Evolutionary conservation across 106 monocot species (phyloP).

Genomic region (Acanthochlamys bracteata): DNA sequence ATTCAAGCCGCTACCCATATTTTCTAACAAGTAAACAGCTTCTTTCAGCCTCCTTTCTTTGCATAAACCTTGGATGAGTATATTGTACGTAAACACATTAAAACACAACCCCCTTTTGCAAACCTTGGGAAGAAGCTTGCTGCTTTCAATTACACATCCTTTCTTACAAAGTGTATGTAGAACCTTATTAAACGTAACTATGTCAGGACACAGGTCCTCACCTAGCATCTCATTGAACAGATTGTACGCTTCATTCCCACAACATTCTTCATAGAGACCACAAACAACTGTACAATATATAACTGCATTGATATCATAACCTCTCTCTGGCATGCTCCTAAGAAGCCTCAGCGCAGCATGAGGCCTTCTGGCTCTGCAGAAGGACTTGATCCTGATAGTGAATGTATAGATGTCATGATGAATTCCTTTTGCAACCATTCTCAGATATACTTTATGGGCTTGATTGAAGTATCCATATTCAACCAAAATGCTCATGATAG

Average conservation of each 20-base stretch:
- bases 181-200: conserved; percentile 73
- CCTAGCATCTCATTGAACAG: conserved; percentile 83
- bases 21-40: conserved; percentile 41
- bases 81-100: conserved; percentile 73
- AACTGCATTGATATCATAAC: conserved; percentile 42
- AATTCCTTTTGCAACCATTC: conserved; percentile 63
- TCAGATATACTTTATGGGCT: conserved; percentile 85
- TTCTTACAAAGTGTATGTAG: conserved; percentile 62
- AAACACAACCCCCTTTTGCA: conserved; percentile 50
- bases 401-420: conserved; percentile 64
- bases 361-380: conserved; percentile 67
- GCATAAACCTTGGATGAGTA: conserved; percentile 75
- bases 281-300: conserved; percentile 47
- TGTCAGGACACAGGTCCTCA: conserved; percentile 34
- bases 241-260: conserved; percentile 28
- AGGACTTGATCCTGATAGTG: conserved; percentile 74
- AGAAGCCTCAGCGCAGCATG: conserved; percentile 70
- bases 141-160: conserved; percentile 47
- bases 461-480: conserved; percentile 60
- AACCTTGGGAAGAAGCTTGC: conserved; percentile 56
- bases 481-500: conserved; percentile 81
- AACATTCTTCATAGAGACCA: conserved; percentile 46
- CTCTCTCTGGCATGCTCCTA: conserved; percentile 54
- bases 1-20: conserved; percentile 29
- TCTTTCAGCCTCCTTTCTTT: conserved; percentile 38